Evolutionary conservation across 495 filamentous ascomycete genomes (phyloP).

Genomic region (Hypoxylon lienhwacheense): DNA sequence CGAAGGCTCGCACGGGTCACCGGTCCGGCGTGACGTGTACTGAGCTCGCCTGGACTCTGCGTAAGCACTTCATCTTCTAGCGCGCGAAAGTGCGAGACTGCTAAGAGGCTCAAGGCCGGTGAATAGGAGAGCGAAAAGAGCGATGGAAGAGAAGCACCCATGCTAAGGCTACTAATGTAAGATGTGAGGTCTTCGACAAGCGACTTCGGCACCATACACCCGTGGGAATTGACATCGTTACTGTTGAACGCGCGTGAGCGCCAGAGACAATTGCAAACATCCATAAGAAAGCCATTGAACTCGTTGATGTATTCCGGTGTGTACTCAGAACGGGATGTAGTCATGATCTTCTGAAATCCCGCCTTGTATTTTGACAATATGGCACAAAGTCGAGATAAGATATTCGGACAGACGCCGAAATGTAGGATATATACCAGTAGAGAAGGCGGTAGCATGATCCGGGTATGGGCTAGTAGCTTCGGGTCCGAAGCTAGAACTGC

Average conservation of each 20-base stretch:
- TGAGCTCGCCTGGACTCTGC: conserved; percentile 36
- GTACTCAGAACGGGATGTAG: conserved; percentile 41
- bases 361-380: conserved; percentile 71
- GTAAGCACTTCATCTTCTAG: conserved; percentile 60
- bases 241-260: conserved; percentile 71
- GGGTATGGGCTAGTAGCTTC: conserved; percentile 52
- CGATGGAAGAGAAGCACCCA: conserved; percentile 51
- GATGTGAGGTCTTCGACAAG: conserved; percentile 50
- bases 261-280: conserved; percentile 86
- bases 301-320: conserved; percentile 60
- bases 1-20: conserved; percentile 69
- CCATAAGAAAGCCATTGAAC: conserved; percentile 89
- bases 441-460: conserved; percentile 67
- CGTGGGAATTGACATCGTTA: conserved; percentile 69
- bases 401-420: conserved; percentile 62
- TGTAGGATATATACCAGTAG: conserved; percentile 69
- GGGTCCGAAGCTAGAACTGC: conserved; percentile 59
- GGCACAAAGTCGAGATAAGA: conserved; percentile 70
- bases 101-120: conserved; percentile 63
- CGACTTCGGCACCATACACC: conserved; percentile 64
- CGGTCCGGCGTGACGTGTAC: conserved; percentile 69
- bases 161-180: conserved; percentile 47
- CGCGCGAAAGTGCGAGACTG: conserved; percentile 68
- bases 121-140: conserved; percentile 74
- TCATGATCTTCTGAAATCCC: conserved; percentile 69